These are phyloP conservation scores for Boechera divaricarpa DNA, from an alignment of 345 rosid species.

Conservation along the genomic window DNA sequence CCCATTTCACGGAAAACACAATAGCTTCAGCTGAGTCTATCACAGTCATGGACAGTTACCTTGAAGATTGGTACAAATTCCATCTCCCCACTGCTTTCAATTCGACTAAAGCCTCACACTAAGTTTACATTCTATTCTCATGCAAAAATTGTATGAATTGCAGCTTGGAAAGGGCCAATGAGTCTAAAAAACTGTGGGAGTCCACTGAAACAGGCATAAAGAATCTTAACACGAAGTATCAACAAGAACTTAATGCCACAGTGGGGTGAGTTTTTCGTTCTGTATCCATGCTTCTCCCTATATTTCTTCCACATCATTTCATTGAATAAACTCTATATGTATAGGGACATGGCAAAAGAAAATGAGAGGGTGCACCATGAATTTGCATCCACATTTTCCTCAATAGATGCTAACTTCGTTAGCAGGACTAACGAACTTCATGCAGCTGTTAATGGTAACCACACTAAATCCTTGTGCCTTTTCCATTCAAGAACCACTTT, in stretches of 20 bases:
- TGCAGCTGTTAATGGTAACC: conserved; percentile 63
- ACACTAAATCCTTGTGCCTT: neutral
- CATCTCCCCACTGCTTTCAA: conserved; percentile 1
- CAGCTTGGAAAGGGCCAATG: conserved; percentile 60
- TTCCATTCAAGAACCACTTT: neutral
- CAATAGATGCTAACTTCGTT: conserved; percentile 53
- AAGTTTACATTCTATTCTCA: neutral
- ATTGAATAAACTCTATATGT: conserved; percentile 1
- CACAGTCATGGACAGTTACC: conserved; percentile 56
- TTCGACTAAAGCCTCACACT: neutral
- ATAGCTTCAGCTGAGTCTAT: conserved; percentile 66
- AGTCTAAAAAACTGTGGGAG: conserved; percentile 65
- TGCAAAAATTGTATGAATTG: conserved; percentile 23
- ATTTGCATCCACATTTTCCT: conserved; percentile 55
- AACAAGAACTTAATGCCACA: conserved; percentile 38
- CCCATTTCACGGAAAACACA: conserved; percentile 60
- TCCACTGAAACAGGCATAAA: conserved; percentile 44
- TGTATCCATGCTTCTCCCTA: conserved; percentile 39
- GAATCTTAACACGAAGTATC: conserved; percentile 48
- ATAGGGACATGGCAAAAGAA: conserved; percentile 56
- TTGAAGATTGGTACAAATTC: conserved; percentile 66
- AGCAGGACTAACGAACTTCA: conserved; percentile 50
- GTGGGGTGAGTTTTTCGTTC: conserved; percentile 29
- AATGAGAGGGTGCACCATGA: conserved; percentile 52
- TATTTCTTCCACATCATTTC: neutral